Conservation (phyloP, 2,329 filamentous ascomycete species). For the Phaeoacremonium minimum region DNA sequence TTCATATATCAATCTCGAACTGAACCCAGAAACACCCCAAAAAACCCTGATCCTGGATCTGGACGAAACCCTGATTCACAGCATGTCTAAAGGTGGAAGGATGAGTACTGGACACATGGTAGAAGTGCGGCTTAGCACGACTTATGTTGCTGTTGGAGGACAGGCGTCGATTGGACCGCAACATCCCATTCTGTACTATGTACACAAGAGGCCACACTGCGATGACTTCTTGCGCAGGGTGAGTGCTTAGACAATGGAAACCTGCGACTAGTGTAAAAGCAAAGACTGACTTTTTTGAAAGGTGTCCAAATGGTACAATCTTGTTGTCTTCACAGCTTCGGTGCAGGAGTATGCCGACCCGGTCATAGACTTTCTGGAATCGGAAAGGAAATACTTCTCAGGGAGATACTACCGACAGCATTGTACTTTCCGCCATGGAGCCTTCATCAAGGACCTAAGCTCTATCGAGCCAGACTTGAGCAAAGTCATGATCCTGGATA, state of each 20-base stretch:
- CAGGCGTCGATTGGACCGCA: constrained; percentile 71
- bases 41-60: constrained; percentile 95
- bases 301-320: constrained; percentile 96
- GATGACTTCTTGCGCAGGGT: constrained; percentile 91
- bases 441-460: constrained; percentile 96
- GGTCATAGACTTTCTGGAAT: constrained; percentile 97
- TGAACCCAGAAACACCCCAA: constrained; percentile 54
- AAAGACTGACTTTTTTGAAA: too few relatives aligned
- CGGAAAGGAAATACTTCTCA: constrained; percentile 93
- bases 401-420: constrained; percentile 94
- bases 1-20: constrained; percentile 68
- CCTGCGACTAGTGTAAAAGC: too few relatives aligned
- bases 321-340: constrained; percentile 93
- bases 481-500: constrained; percentile 98
- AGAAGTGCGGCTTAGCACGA: constrained; percentile 83
- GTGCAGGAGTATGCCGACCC: constrained; percentile 98
- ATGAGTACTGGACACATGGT: constrained; percentile 99
- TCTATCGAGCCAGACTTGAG: constrained; percentile 95
- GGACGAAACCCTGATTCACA: constrained; percentile 97
- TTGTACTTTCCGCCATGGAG: constrained; percentile 91
- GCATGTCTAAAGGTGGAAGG: constrained; percentile 90
- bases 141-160: constrained; percentile 62
- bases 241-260: too few relatives aligned
- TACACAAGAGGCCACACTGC: constrained; percentile 94
- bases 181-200: constrained; percentile 96